phyloP scores from a whole-genome alignment of 164 flowering plant genomes.

The Piper betle region DNA sequence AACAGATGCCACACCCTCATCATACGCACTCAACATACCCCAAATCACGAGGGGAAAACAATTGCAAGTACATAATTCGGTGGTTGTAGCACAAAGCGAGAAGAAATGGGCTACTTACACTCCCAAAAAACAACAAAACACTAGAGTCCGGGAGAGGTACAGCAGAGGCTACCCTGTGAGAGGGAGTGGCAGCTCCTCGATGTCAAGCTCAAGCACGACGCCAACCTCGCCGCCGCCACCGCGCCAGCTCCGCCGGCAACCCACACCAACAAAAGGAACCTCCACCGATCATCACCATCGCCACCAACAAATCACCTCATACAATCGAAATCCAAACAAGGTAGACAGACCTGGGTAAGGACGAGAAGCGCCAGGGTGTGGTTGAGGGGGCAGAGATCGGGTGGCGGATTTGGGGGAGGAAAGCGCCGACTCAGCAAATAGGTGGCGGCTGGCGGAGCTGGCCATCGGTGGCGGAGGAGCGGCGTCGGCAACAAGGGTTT shows the following conservation, averaged over 20 bases:
- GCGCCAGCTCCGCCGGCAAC: constrained; percentile 40
- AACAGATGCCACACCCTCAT: too few relatives aligned
- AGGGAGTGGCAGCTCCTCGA: constrained; percentile 67
- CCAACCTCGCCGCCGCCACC: constrained; percentile 69
- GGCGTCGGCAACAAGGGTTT: neutral
- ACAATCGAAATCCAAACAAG: neutral
- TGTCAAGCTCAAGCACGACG: constrained; percentile 58
- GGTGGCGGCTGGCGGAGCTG: constrained; percentile 29
- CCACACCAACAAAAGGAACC: constrained; percentile 12
- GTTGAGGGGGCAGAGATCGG: constrained; percentile 24
- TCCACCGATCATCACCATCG: neutral
- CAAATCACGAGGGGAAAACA: neutral
- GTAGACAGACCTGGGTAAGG: constrained; percentile 8
- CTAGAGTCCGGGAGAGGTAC: constrained; percentile 79
- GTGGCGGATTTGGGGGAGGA: constrained; percentile 38
- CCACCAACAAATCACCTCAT: too few relatives aligned
- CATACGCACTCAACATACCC: too few relatives aligned
- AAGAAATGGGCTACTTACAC: constrained; percentile 29
- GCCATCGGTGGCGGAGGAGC: neutral
- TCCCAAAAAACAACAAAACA: constrained; percentile 17
- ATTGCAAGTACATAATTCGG: neutral
- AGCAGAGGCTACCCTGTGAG: constrained; percentile 93
- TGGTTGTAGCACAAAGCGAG: constrained; percentile 4
- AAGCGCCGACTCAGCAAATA: constrained; percentile 26
- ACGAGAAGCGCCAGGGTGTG: constrained; percentile 17